Evolutionary conservation across 1,139 yeast species (phyloP).

Genomic region (Geotrichum citri-aurantii): DNA sequence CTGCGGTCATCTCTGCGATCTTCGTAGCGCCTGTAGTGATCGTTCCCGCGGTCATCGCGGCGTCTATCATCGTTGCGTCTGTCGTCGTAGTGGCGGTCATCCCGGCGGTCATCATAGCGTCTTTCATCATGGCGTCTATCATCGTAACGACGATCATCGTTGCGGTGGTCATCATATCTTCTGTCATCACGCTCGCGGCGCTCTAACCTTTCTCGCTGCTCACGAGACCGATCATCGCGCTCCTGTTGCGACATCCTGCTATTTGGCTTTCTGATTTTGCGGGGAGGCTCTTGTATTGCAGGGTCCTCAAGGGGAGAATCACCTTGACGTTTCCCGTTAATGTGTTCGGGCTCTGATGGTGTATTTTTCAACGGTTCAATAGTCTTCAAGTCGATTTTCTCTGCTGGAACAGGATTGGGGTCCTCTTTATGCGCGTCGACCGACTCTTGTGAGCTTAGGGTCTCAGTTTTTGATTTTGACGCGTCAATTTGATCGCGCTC

Average conservation of each 20-base stretch:
- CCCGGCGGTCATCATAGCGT: background rate
- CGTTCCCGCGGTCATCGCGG: background rate
- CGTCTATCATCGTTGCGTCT: background rate
- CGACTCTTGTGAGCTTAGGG: background rate
- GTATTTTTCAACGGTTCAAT: background rate
- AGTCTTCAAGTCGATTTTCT: background rate
- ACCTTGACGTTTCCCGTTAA: background rate
- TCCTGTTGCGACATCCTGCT: conserved; percentile 24
- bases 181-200: conserved; percentile 20
- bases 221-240: conserved; percentile 24
- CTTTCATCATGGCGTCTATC: background rate
- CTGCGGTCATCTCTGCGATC: background rate
- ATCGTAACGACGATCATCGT: background rate
- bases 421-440: background rate
- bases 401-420: background rate
- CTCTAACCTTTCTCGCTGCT: conserved; percentile 23
- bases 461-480: background rate
- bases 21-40: background rate
- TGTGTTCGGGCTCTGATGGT: background rate
- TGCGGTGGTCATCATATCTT: background rate
- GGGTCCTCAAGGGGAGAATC: background rate
- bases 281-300: conserved; percentile 18
- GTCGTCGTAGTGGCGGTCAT: background rate
- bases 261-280: conserved; percentile 27
- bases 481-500: background rate